Conservation (phyloP, 2,329 filamentous ascomycete genomes). For the Aspergillus eucalypticola region DNA sequence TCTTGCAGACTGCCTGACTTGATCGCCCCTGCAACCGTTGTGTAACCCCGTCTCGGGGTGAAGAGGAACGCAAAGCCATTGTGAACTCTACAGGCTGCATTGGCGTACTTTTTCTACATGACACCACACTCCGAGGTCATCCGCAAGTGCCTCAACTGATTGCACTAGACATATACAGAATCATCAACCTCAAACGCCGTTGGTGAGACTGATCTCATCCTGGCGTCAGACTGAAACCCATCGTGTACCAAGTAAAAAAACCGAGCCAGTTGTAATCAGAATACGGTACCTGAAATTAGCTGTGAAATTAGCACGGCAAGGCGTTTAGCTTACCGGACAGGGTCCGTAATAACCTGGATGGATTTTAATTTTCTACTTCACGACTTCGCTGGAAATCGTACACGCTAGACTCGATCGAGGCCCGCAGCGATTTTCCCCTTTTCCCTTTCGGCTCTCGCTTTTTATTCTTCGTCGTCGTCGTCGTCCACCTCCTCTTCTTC, state of each 20-base stretch:
- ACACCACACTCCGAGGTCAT: no score
- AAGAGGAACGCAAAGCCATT: not conserved
- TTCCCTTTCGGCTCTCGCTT: constrained; percentile 18
- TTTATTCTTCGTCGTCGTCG: constrained; percentile 4
- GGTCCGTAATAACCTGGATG: not conserved
- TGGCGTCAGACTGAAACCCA: constrained; percentile 6
- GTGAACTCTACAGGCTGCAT: not conserved
- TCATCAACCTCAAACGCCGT: constrained; percentile 4
- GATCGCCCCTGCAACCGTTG: not conserved
- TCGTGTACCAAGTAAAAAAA: not conserved
- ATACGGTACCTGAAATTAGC: constrained; percentile 1
- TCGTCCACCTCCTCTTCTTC: constrained; percentile 15
- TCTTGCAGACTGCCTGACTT: not conserved
- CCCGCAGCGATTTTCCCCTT: constrained; percentile 21
- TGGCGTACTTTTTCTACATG: not conserved
- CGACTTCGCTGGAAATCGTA: not conserved
- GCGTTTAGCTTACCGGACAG: not conserved
- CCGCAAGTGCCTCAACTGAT: no score
- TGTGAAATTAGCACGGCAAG: not conserved
- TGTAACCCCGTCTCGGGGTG: not conserved
- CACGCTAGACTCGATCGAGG: constrained; percentile 12
- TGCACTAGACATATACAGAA: not conserved
- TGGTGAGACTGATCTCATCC: constrained; percentile 4
- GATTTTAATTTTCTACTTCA: not conserved
- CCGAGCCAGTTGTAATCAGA: not conserved